A percentile compares a stretch with the other conserved stretches of the same genome.
phyloP scores from a whole-genome alignment of 2,329 filamentous ascomycete species.

The Monosporascus cannonballus region DNA sequence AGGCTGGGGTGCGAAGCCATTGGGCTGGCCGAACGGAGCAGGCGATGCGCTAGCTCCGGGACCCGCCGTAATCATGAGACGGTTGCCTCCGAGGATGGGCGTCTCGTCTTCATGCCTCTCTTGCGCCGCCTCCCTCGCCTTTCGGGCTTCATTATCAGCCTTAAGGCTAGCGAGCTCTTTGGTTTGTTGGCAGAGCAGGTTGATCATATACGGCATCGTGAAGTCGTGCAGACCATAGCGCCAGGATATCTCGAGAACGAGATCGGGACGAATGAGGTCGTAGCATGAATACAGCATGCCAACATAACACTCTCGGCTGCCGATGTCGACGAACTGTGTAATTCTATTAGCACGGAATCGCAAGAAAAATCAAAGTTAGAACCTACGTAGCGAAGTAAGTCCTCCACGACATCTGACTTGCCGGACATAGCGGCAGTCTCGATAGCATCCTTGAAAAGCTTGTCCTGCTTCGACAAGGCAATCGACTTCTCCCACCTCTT shows the following conservation, averaged over 20 bases:
- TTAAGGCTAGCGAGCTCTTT: slow-evolving; percentile 78
- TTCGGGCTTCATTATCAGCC: slow-evolving; percentile 94
- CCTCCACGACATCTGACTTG: slow-evolving; percentile 90
- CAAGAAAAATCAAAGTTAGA: slow-evolving; percentile 2
- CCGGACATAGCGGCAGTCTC: slow-evolving; percentile 91
- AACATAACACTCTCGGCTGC: slow-evolving; percentile 98
- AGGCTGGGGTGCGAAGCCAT: slow-evolving; percentile 83
- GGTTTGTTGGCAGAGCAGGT: slow-evolving; percentile 87
- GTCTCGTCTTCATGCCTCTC: slow-evolving; percentile 90
- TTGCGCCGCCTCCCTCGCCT: slow-evolving; percentile 62
- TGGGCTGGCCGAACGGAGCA: slow-evolving; percentile 69
- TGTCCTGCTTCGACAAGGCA: slow-evolving; percentile 95
- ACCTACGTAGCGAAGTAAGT: slow-evolving; percentile 94
- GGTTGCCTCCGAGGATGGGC: slow-evolving; percentile 81
- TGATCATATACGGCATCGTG: slow-evolving; percentile 99
- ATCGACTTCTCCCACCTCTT: slow-evolving; percentile 99
- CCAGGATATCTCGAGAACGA: slow-evolving; percentile 96
- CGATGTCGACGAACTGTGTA: slow-evolving; percentile 91
- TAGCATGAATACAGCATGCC: slow-evolving; percentile 99
- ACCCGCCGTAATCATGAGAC: slow-evolving; percentile 94
- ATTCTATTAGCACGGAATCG: slow-evolving; percentile 25
- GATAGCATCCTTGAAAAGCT: slow-evolving; percentile 98
- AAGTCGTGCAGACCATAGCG: slow-evolving; percentile 91
- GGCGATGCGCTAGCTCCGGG: slow-evolving; percentile 56
- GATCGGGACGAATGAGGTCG: slow-evolving; percentile 87